These are phyloP conservation scores for Cicer judaicum DNA, from an alignment of 306 rosid genomes.

Conservation along the genomic window DNA sequence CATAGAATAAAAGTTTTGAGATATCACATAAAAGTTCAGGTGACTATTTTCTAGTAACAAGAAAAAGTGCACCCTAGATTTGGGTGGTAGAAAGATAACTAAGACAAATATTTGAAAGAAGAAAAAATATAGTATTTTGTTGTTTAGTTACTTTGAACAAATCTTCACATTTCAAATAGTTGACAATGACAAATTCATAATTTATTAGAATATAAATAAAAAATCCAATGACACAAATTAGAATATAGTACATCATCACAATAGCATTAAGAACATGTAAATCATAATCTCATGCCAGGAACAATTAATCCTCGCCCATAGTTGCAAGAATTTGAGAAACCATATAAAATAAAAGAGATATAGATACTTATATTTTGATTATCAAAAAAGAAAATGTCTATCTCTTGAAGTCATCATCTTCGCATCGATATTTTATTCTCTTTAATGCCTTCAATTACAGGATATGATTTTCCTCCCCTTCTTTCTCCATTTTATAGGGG, in stretches of 20 bases:
- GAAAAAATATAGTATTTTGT: not conserved
- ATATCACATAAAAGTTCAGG: not conserved
- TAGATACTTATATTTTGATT: no score
- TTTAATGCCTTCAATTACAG: no score
- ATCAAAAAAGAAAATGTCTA: no score
- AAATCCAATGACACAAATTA: not conserved
- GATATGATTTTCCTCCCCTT: not conserved
- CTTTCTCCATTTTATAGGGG: not conserved
- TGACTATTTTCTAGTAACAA: not conserved
- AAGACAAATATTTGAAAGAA: not conserved
- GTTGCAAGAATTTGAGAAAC: not conserved
- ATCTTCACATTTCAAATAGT: not conserved
- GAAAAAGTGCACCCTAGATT: not conserved
- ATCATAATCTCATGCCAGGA: not conserved
- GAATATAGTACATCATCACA: not conserved
- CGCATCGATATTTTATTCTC: no score
- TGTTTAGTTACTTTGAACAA: constrained; percentile 13
- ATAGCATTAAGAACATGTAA: not conserved
- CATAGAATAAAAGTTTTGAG: constrained; percentile 16
- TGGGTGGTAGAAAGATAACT: constrained; percentile 6
- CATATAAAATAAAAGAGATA: not conserved
- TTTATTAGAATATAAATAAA: not conserved
- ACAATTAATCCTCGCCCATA: not conserved
- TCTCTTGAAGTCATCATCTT: no score
- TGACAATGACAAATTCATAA: constrained; percentile 22